A percentile compares a stretch with the other conserved stretches of the same genome.
Evolutionary conservation across 768 basidiomycete species (phyloP).

Genomic region (Chlorophyllum brunneum): DNA sequence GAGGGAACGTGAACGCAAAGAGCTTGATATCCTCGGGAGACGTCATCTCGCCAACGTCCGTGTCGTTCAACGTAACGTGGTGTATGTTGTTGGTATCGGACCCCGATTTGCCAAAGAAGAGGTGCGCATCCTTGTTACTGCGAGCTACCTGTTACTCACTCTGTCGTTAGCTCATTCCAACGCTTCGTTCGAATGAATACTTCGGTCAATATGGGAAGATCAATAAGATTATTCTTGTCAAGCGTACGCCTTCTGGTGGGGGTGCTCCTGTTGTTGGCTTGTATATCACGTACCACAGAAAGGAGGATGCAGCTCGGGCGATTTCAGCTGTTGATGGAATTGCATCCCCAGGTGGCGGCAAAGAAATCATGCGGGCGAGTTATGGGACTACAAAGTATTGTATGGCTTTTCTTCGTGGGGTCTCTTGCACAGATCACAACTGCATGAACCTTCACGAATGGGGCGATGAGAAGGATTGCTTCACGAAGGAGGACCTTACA

Average conservation of each 20-base stretch:
- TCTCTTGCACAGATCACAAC: constrained; percentile 78
- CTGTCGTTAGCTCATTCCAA: constrained; percentile 70
- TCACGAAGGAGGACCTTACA: constrained; percentile 93
- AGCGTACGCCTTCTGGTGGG: constrained; percentile 75
- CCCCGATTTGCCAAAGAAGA: constrained; percentile 95
- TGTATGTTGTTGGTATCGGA: constrained; percentile 95
- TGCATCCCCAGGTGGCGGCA: constrained; percentile 83
- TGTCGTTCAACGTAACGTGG: constrained; percentile 94
- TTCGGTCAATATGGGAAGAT: constrained; percentile 99
- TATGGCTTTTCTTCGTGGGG: constrained; percentile 87
- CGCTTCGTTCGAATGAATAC: constrained; percentile 91
- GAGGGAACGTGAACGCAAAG: constrained; percentile 92
- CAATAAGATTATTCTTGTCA: constrained; percentile 88
- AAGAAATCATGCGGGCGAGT: constrained; percentile 88
- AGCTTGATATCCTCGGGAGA: constrained; percentile 81
- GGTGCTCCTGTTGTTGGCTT: constrained; percentile 81
- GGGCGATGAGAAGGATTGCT: constrained; percentile 98
- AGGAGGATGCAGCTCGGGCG: constrained; percentile 92
- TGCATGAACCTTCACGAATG: constrained; percentile 97
- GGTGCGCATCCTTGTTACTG: constrained; percentile 43
- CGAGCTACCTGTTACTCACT: constrained; percentile 8
- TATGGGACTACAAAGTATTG: constrained; percentile 98
- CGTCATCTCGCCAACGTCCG: constrained; percentile 89
- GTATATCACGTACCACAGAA: constrained; percentile 92
- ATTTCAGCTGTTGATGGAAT: constrained; percentile 93